Percentiles rank a stretch among this genome's conserved stretches.
Conservation (phyloP, 2,329 filamentous ascomycete genomes). For the Fusarium dlaminii region DNA sequence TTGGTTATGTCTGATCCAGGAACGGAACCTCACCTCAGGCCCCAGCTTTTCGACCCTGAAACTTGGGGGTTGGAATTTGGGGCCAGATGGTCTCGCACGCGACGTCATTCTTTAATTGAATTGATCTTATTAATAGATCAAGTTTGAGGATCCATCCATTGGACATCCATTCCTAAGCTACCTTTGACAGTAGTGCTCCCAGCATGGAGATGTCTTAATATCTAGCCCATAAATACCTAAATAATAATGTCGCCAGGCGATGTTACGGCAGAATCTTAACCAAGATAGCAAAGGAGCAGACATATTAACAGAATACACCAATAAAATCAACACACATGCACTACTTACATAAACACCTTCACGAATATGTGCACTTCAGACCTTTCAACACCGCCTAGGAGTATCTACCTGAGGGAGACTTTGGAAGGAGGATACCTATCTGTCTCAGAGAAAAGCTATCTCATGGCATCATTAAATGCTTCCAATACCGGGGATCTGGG, state of each 20-base stretch:
- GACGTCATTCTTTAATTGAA: slow-evolving; percentile 24
- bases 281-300: background rate
- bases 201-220: background rate
- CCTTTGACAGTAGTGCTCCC: background rate
- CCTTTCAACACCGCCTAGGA: background rate
- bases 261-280: background rate
- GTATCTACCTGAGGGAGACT: background rate
- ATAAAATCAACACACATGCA: background rate
- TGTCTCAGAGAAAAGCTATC: background rate
- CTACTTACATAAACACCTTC: background rate
- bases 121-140: background rate
- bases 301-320: no score
- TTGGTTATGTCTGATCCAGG: slow-evolving; percentile 22
- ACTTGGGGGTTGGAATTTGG: slow-evolving; percentile 15
- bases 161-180: background rate
- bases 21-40: slow-evolving; percentile 21
- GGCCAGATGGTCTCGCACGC: background rate
- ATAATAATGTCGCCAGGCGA: background rate
- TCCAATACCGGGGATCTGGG: background rate
- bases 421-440: background rate
- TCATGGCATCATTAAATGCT: background rate
- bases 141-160: background rate
- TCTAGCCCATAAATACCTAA: background rate
- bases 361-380: background rate
- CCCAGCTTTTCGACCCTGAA: slow-evolving; percentile 14